A percentile compares a stretch with the other conserved stretches of the same genome.
Conservation (phyloP, 768 basidiomycete species). For the Kondoa subrosea region DNA sequence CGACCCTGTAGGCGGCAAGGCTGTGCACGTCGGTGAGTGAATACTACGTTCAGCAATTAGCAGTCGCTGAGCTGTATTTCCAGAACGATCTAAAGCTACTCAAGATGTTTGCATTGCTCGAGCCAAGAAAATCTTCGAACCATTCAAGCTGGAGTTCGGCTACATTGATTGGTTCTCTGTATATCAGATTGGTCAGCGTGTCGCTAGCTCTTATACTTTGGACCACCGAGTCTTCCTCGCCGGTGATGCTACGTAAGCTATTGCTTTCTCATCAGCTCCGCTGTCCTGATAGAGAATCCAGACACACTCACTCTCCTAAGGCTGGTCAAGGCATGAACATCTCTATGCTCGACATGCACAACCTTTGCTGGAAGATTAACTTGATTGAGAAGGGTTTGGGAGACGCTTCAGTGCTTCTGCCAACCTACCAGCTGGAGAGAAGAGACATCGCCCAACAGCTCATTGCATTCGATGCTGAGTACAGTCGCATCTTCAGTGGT, state of each 20-base stretch:
- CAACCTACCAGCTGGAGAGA: constrained; percentile 28
- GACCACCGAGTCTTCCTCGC: constrained; percentile 28
- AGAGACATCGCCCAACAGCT: constrained; percentile 26
- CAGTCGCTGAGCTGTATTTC: too few relatives aligned
- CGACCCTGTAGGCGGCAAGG: constrained; percentile 20
- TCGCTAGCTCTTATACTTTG: constrained; percentile 27
- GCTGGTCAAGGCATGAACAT: constrained; percentile 28
- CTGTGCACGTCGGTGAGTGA: constrained; percentile 18
- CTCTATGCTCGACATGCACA: constrained; percentile 29
- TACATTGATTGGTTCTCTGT: constrained; percentile 29
- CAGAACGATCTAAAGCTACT: constrained; percentile 21
- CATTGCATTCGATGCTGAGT: constrained; percentile 27
- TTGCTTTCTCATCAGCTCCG: not conserved
- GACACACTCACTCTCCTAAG: constrained; percentile 28
- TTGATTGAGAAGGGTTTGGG: constrained; percentile 29
- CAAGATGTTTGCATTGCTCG: constrained; percentile 27
- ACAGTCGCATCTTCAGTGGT: constrained; percentile 28
- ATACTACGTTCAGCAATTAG: too few relatives aligned
- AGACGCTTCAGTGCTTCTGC: constrained; percentile 22
- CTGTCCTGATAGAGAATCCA: not conserved
- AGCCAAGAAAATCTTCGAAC: constrained; percentile 28
- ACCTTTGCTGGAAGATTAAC: constrained; percentile 29
- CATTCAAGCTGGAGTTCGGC: constrained; percentile 28
- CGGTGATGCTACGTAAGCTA: constrained; percentile 24
- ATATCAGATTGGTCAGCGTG: constrained; percentile 30